Conservation (phyloP, 2,329 filamentous ascomycete genomes). For the Corniculantispora saksenae region DNA sequence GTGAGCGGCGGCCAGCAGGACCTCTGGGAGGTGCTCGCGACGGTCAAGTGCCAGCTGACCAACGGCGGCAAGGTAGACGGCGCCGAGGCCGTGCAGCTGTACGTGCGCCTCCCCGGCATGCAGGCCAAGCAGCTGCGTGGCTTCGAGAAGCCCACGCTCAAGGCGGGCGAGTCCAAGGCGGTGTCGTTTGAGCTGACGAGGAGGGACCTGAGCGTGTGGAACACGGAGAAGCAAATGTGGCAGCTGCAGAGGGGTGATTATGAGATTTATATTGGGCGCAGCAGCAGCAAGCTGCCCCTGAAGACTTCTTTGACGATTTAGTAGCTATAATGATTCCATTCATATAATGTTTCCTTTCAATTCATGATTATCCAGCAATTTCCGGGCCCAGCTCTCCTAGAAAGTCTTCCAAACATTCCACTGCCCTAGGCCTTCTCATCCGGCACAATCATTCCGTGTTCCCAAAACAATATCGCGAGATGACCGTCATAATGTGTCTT, state of each 20-base stretch:
- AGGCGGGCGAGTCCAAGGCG: slow-evolving; percentile 44
- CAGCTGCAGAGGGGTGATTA: slow-evolving; percentile 48
- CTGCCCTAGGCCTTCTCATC: too few relatives aligned
- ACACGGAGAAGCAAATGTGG: slow-evolving; percentile 63
- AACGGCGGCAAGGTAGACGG: slow-evolving; percentile 47
- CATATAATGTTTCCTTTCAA: too few relatives aligned
- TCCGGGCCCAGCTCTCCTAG: too few relatives aligned
- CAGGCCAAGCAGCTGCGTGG: slow-evolving; percentile 63
- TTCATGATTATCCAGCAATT: too few relatives aligned
- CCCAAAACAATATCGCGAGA: too few relatives aligned
- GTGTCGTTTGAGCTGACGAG: slow-evolving; percentile 58
- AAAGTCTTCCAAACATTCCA: too few relatives aligned
- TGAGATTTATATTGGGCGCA: slow-evolving; percentile 47
- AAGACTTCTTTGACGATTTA: slow-evolving; percentile 18
- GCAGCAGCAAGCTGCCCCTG: slow-evolving; percentile 47
- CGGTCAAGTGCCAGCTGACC: slow-evolving; percentile 38
- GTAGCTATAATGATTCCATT: not conserved
- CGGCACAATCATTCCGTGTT: too few relatives aligned
- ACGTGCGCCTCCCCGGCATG: slow-evolving; percentile 45
- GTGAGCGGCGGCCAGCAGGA: slow-evolving; percentile 47
- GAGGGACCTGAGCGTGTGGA: slow-evolving; percentile 68
- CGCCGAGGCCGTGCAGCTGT: slow-evolving; percentile 51
- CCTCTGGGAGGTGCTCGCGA: slow-evolving; percentile 49
- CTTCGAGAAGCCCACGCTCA: slow-evolving; percentile 61
- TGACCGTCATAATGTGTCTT: too few relatives aligned